Evolutionary conservation across 2,329 filamentous ascomycete genomes (phyloP).

Genomic region (Thelonectria discophora): DNA sequence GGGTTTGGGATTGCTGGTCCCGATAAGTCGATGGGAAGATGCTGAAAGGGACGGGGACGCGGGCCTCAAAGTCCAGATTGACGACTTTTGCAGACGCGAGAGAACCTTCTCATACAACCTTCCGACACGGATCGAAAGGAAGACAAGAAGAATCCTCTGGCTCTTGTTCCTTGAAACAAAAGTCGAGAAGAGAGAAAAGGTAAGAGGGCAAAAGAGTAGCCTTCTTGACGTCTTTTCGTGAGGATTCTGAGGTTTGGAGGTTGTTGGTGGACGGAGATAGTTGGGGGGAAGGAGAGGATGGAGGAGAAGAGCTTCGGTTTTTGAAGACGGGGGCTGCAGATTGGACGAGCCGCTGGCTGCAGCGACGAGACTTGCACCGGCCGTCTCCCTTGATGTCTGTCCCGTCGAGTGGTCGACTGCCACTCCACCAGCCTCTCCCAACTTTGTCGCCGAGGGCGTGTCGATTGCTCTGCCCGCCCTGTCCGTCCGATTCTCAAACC

Average conservation of each 20-base stretch:
- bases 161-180: constrained; percentile 68
- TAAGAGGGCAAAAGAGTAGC: constrained; percentile 43
- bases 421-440: constrained; percentile 20
- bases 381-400: constrained; percentile 11
- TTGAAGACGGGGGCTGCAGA: constrained; percentile 50
- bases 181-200: constrained; percentile 53
- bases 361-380: constrained; percentile 5
- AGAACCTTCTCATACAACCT: constrained; percentile 72
- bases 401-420: constrained; percentile 20
- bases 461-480: constrained; percentile 34
- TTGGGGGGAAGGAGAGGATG: constrained; percentile 47
- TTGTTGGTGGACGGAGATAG: constrained; percentile 49
- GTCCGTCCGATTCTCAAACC: constrained; percentile 23
- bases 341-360: constrained; percentile 37
- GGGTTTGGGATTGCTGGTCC: constrained; percentile 61
- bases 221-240: constrained; percentile 50
- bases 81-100: constrained; percentile 77
- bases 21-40: constrained; percentile 99
- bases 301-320: constrained; percentile 48
- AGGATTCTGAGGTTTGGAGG: constrained; percentile 39
- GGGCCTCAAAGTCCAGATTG: constrained; percentile 99
- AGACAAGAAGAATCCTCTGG: constrained; percentile 74
- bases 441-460: constrained; percentile 31
- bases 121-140: constrained; percentile 72
- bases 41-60: constrained; percentile 99